A percentile compares a stretch with the other conserved stretches of the same genome.
phyloP scores from a whole-genome alignment of 305 asterid genomes.

The Rubia peregrina region DNA sequence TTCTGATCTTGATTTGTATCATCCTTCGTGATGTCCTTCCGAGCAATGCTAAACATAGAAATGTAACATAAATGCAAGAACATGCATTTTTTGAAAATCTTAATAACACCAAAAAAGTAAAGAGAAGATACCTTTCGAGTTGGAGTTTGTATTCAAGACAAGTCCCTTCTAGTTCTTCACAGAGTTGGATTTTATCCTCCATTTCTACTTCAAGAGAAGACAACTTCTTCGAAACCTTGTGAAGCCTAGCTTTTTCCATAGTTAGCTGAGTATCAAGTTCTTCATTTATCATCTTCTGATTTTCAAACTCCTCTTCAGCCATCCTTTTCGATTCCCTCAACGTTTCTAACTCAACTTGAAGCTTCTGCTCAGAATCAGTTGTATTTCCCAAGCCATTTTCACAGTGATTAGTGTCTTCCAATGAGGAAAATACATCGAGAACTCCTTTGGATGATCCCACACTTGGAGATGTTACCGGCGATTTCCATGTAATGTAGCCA shows the following conservation, averaged over 20 bases:
- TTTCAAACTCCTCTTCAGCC: constrained; percentile 53
- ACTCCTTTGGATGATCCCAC: constrained; percentile 15
- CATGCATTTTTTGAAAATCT: not conserved
- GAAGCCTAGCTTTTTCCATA: constrained; percentile 38
- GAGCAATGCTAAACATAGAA: constrained; percentile 32
- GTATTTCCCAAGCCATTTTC: too few relatives aligned
- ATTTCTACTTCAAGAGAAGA: constrained; percentile 60
- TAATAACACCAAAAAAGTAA: not conserved
- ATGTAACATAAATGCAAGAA: not conserved
- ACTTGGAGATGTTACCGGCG: constrained; percentile 41
- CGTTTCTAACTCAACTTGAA: constrained; percentile 33
- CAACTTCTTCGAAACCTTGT: constrained; percentile 43
- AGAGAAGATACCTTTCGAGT: constrained; percentile 54
- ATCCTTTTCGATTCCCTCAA: constrained; percentile 43
- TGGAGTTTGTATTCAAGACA: constrained; percentile 83
- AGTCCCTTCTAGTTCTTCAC: constrained; percentile 65
- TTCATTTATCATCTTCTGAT: constrained; percentile 51
- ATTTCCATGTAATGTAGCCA: constrained; percentile 59
- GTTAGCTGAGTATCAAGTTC: constrained; percentile 68
- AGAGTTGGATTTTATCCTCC: constrained; percentile 55
- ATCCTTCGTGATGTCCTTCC: constrained; percentile 27
- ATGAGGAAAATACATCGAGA: constrained; percentile 10
- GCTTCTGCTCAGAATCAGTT: constrained; percentile 26
- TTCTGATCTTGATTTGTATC: constrained; percentile 37
- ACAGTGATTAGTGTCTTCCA: constrained; percentile 20